Evolutionary conservation across 257 asterid species (phyloP).

Genomic region (Rhazya stricta): DNA sequence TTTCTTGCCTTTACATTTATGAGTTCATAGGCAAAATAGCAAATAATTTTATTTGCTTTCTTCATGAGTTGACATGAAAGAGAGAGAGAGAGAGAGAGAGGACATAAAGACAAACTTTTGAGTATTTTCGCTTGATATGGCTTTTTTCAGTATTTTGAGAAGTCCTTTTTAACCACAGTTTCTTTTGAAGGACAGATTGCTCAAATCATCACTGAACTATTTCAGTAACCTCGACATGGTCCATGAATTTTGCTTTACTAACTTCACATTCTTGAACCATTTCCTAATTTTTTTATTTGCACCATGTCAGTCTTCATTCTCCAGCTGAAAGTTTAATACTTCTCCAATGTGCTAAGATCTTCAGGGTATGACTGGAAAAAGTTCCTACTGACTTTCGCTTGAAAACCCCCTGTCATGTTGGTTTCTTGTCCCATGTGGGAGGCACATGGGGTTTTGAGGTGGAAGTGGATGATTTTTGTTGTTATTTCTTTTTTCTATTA

Average conservation of each 20-base stretch:
- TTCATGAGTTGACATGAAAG: neutral
- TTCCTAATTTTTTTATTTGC: neutral
- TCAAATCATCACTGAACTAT: neutral
- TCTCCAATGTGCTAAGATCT: neutral
- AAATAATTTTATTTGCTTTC: neutral
- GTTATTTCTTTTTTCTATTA: neutral
- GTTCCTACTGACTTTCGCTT: neutral
- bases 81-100: neutral
- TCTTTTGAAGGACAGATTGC: neutral
- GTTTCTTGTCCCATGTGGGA: neutral
- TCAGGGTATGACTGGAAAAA: neutral
- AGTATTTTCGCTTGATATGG: neutral
- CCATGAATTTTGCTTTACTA: neutral
- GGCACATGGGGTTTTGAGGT: neutral
- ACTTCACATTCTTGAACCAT: neutral
- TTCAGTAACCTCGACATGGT: neutral
- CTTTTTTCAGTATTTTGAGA: neutral
- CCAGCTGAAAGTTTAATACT: neutral
- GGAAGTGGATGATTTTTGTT: neutral
- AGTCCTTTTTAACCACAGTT: neutral
- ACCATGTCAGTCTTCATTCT: neutral
- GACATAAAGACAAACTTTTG: neutral
- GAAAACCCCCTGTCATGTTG: neutral
- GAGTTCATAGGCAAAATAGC: neutral
- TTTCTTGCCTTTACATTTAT: neutral